Evolutionary conservation across 495 filamentous ascomycete species (phyloP).

Genomic region (Pseudomonodictys pantanalensis): DNA sequence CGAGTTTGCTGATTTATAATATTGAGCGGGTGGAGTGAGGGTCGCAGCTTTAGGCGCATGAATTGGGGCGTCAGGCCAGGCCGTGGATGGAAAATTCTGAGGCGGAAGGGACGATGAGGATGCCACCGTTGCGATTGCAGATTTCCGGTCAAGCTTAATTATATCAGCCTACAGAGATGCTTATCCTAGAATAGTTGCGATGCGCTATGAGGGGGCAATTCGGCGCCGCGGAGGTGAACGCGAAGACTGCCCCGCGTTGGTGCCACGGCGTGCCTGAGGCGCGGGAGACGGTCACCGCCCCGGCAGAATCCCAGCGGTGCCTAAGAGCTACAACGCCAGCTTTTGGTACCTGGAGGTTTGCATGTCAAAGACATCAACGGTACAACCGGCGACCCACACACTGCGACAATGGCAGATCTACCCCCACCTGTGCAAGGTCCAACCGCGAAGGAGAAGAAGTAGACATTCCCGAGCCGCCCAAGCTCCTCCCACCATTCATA

Average conservation of each 20-base stretch:
- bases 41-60: slow-evolving; percentile 6
- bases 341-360: background rate
- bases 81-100: too few relatives aligned
- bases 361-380: background rate
- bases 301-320: slow-evolving; percentile 28
- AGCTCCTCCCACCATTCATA: slow-evolving; percentile 1
- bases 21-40: slow-evolving; percentile 8
- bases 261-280: background rate
- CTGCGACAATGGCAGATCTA: slow-evolving; percentile 19
- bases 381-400: background rate
- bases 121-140: too few relatives aligned
- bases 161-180: too few relatives aligned
- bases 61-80: too few relatives aligned
- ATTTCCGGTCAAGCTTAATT: too few relatives aligned
- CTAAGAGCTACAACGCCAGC: slow-evolving; percentile 3
- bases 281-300: slow-evolving; percentile 3
- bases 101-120: too few relatives aligned
- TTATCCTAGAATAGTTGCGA: too few relatives aligned
- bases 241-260: background rate
- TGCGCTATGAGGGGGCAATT: too few relatives aligned
- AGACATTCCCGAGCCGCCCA: slow-evolving; percentile 11
- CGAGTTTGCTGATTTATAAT: slow-evolving; percentile 19
- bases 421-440: slow-evolving; percentile 42
- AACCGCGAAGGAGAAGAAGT: slow-evolving; percentile 45
- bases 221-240: background rate